Evolutionary conservation across 2,329 filamentous ascomycete genomes (phyloP), one percentile per base, ranked within the genome.

Genomic region (Calycina herbarum): DNA sequence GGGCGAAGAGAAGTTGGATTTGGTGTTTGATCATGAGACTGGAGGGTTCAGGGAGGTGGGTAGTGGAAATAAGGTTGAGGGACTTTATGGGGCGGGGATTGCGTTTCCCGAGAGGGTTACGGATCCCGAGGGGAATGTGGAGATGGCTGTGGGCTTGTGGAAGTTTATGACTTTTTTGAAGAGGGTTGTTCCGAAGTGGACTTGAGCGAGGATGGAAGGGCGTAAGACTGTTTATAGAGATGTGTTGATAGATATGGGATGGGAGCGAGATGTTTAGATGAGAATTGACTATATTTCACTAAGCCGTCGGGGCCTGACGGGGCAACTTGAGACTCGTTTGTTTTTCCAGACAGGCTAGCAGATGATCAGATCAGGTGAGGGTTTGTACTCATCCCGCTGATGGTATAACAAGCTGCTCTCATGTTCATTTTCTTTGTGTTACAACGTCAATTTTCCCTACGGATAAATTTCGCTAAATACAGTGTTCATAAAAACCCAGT

Each of bases 151-250:
- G 61, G 87, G 87, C 0, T 83, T 89, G 72, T 87, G 80, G 73
- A 89, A 89, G 76, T 89, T 89, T 69, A 88, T 89, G 85, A 85
- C 82, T 58, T 88, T 83, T 70, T 75, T 86, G 63, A 84, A 84
- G 76, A 81, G 79, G 66, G 85, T 86, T 4, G 77, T 80, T 24
- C 84, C 83, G 17, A 75, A 77, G 20, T 88, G 86, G 85, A 31
- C n/a, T 24, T 10, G n/a, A 24, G 8, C 20, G 20, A 5, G 2
- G 5, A 20, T n/a, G 42, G 17, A 7, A 17, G 42, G 5, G 17
- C 1, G 10, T n/a, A n/a, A 5, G 42, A 10, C 20, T 48, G 42
- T 20, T 20, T 48, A 48, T 48, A 48, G n/a, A 48, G n/a, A 48
- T 48, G 42, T 48, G n/a, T 48, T 48, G 17, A 48, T 20, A 48